Evolutionary conservation across 768 basidiomycete genomes (phyloP).

Genomic region (Krasilnikovozyma curviuscula): DNA sequence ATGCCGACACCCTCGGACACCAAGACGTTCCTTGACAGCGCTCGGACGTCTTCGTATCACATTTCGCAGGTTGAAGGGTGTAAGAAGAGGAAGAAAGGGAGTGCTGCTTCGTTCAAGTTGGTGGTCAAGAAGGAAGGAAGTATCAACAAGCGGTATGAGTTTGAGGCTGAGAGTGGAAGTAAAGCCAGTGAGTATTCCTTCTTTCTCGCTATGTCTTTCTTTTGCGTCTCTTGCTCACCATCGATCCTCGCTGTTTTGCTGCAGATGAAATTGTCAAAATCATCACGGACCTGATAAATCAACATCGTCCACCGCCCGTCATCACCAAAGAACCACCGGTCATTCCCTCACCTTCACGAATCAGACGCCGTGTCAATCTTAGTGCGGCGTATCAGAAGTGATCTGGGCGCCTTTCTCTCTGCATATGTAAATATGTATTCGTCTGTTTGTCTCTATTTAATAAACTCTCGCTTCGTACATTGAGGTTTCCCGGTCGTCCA

Average conservation of each 20-base stretch:
- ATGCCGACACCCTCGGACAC: conserved; percentile 39
- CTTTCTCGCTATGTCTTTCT: conserved; percentile 11
- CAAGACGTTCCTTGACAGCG: conserved; percentile 43
- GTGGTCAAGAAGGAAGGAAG: conserved; percentile 48
- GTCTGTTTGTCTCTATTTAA: too few relatives aligned
- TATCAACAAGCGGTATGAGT: conserved; percentile 75
- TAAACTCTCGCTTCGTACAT: too few relatives aligned
- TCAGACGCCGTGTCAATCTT: too few relatives aligned
- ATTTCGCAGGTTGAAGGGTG: conserved; percentile 68
- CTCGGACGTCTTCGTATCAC: conserved; percentile 81
- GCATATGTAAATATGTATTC: too few relatives aligned
- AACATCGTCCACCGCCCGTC: too few relatives aligned
- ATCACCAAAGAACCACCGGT: too few relatives aligned
- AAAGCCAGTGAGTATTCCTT: conserved; percentile 42
- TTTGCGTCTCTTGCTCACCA: conserved; percentile 2
- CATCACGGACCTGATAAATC: too few relatives aligned
- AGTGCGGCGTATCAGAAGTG: too few relatives aligned
- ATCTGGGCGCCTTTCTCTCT: too few relatives aligned
- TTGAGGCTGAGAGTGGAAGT: conserved; percentile 77
- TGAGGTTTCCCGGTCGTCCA: too few relatives aligned
- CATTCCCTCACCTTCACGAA: too few relatives aligned
- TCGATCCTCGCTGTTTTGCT: too few relatives aligned
- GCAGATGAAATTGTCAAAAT: not conserved
- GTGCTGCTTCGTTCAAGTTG: conserved; percentile 65
- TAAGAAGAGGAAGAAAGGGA: conserved; percentile 61